A percentile compares a stretch with the other conserved stretches of the same genome.
Evolutionary conservation across 1,284 basidiomycete genomes (phyloP).

Genomic region (Microbotryum scabiosae): DNA sequence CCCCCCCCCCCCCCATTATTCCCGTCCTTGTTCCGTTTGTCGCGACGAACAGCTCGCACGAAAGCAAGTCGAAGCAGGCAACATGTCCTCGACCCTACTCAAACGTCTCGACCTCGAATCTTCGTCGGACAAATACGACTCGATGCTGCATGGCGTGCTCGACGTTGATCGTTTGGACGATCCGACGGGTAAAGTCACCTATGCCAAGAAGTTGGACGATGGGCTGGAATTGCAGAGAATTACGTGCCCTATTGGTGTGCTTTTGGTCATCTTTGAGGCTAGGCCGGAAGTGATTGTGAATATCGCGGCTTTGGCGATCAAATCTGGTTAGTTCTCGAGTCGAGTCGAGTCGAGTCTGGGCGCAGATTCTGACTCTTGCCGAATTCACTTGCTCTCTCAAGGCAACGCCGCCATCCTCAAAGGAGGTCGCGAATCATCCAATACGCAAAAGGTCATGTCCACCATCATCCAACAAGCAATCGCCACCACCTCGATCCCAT

Average conservation of each 20-base stretch:
- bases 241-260: constrained; percentile 91
- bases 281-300: constrained; percentile 97
- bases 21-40: too few relatives aligned
- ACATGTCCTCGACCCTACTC: constrained; percentile 71
- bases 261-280: constrained; percentile 96
- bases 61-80: constrained; percentile 66
- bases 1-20: too few relatives aligned
- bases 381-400: constrained; percentile 32
- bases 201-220: constrained; percentile 79
- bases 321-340: constrained; percentile 64
- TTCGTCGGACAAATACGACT: constrained; percentile 78
- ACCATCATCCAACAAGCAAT: constrained; percentile 73
- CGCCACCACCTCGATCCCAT: constrained; percentile 58
- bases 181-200: constrained; percentile 78
- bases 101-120: constrained; percentile 77
- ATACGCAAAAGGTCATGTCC: constrained; percentile 66
- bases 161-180: constrained; percentile 80
- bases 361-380: neutral
- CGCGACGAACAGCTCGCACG: constrained; percentile 57
- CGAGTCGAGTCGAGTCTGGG: neutral
- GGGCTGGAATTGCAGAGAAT: constrained; percentile 82
- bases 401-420: constrained; percentile 93
- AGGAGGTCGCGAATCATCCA: constrained; percentile 86
- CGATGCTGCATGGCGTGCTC: constrained; percentile 79
- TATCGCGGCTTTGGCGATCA: constrained; percentile 91